These are phyloP conservation scores for Wallacemonas sp. DNA, from an alignment of 208 protist genomes.

Conservation along the genomic window DNA sequence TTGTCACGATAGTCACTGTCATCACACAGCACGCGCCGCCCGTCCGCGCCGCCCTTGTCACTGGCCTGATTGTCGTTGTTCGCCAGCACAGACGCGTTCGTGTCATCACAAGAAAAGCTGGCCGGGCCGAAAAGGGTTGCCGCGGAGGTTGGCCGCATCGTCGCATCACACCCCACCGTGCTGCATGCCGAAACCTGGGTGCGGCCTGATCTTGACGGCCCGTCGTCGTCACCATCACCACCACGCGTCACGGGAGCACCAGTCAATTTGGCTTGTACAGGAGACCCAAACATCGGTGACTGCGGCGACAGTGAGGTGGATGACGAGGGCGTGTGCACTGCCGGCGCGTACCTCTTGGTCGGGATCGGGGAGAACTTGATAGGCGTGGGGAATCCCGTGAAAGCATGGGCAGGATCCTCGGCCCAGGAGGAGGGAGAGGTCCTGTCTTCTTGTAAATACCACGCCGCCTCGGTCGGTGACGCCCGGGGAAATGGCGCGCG, in stretches of 20 bases:
- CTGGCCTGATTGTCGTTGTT: neutral
- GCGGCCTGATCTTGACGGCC: too few relatives aligned
- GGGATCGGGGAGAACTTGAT: slow-evolving; percentile 64
- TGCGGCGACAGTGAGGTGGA: neutral
- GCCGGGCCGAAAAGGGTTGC: slow-evolving; percentile 1
- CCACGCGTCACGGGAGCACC: too few relatives aligned
- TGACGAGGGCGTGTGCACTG: slow-evolving; percentile 3
- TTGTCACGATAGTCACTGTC: too few relatives aligned
- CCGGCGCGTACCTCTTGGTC: slow-evolving; percentile 28
- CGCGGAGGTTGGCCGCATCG: slow-evolving; percentile 3
- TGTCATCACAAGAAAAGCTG: neutral
- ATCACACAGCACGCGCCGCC: too few relatives aligned
- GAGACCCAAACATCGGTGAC: neutral
- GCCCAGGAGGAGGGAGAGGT: neutral
- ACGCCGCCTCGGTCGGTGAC: too few relatives aligned
- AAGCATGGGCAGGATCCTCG: slow-evolving; percentile 15
- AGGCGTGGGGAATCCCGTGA: slow-evolving; percentile 54
- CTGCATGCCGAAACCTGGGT: neutral
- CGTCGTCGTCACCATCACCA: too few relatives aligned
- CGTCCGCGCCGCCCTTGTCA: neutral
- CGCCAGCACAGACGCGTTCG: too few relatives aligned
- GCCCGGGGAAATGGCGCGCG: too few relatives aligned
- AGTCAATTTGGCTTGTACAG: neutral
- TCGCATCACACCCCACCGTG: neutral
- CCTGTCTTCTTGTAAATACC: neutral